Base-by-base conservation (phyloP, 2,329 filamentous ascomycete species). In the Clarireedia paspali region DNA sequence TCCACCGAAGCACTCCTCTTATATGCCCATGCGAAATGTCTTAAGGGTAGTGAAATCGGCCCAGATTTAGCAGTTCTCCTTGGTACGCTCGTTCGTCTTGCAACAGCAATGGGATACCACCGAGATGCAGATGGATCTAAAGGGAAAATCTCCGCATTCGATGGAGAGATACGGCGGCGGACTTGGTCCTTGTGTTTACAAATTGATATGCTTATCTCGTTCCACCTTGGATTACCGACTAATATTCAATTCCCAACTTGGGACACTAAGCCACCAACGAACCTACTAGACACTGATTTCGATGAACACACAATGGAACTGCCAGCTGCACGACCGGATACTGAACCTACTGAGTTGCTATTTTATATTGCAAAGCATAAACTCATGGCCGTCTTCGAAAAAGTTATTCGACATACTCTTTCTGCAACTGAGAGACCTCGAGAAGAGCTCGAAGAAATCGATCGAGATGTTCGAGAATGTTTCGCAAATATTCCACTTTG, bases 201-300 rank as follows among this genome's bases (percentile, higher is more conserved):
- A 64, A 74, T 85, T 46, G 85, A 88, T 65, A 69, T 84, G 5
- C 67, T 87, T 6, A 81, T 85, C 36, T 80, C 82, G 1, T 86
- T 84, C 64, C 82, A 88, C 65, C 76, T 86, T 60, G 84, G 84
- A 2, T 72, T 88, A 55, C 84, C 85, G 3, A 78, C 78, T 64
- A 83, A 65, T 62, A 69, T 71, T 40, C 66, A 70, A 49, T 65
- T 69, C 6, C 60, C 62, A n/a, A 68, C 72, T 57, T 67, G 64
- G 49, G 74, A 76, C 58, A 71, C 68, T 1, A 57, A 62, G 30
- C 64, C 70, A 53, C 74, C 74, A 5, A 64, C 65, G 0, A 76
- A 76, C 58, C 60, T 76, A 1, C 57, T 62, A 0, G 72, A 76
- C 34, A 66, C 69, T 6, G 74, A 76, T 47, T 64, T 76, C 36